Conservation (phyloP, 2,329 filamentous ascomycete species). For the Gaeumannomyces tritici region DNA sequence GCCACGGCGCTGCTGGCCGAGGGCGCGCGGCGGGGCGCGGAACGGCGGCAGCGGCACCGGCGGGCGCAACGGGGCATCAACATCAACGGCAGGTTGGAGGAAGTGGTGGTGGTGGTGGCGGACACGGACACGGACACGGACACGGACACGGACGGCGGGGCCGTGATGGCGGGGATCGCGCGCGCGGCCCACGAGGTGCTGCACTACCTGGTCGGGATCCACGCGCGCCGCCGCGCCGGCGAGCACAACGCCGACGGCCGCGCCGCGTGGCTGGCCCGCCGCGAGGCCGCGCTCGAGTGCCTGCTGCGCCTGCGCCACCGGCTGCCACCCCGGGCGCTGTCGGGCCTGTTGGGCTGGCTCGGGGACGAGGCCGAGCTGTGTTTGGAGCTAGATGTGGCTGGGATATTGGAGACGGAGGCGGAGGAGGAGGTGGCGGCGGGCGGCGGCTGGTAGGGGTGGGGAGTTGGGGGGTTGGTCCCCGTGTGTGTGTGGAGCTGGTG, state of each 20-base stretch:
- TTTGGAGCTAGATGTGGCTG: not conserved
- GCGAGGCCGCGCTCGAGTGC: not conserved
- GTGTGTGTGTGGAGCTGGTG: too few species aligned
- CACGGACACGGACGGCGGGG: too few species aligned
- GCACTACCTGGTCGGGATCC: not conserved
- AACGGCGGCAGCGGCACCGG: too few species aligned
- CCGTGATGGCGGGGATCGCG: not conserved
- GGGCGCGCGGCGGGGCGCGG: too few species aligned
- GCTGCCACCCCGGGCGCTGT: not conserved
- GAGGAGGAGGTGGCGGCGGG: too few species aligned
- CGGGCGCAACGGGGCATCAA: too few species aligned
- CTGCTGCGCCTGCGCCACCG: not conserved
- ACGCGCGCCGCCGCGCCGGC: not conserved
- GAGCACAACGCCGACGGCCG: not conserved
- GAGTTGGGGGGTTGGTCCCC: too few species aligned
- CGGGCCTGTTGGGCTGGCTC: not conserved
- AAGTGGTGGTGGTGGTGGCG: too few species aligned
- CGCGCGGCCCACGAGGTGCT: not conserved
- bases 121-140: too few species aligned
- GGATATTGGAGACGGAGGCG: not conserved
- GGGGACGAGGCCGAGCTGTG: not conserved
- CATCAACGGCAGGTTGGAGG: too few species aligned
- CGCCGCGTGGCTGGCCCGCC: not conserved
- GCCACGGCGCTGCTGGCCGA: not conserved
- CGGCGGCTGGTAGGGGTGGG: too few species aligned